These are phyloP conservation scores for Stephanodiscus minutulus DNA, from an alignment of 108 stramenopile species.

Conservation along the genomic window DNA sequence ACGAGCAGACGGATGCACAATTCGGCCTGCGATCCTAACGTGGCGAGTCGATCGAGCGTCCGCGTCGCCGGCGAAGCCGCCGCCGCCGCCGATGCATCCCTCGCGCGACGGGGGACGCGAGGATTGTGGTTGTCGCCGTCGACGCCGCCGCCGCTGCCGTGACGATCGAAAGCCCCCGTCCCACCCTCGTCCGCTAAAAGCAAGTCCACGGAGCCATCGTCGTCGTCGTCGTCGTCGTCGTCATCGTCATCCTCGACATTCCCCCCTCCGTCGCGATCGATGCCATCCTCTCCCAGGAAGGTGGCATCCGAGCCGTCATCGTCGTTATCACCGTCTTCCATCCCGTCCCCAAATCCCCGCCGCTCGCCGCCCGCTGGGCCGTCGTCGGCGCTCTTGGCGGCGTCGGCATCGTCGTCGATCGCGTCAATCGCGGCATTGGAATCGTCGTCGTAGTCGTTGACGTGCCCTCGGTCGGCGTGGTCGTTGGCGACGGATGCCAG, in stretches of 20 bases:
- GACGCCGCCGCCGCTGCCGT: not conserved
- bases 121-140: too few relatives aligned
- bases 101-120: too few relatives aligned
- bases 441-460: too few relatives aligned
- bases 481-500: not conserved
- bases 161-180: not conserved
- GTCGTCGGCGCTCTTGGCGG: not conserved
- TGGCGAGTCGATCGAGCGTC: conserved; percentile 37
- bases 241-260: conserved; percentile 8
- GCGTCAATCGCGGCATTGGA: too few relatives aligned
- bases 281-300: conserved; percentile 5
- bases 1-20: conserved; percentile 29
- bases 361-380: not conserved
- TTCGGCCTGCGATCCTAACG: conserved; percentile 34
- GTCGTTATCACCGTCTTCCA: conserved; percentile 23
- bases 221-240: not conserved
- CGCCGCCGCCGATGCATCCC: not conserved
- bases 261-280: conserved; percentile 1
- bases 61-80: conserved; percentile 36
- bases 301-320: conserved; percentile 8
- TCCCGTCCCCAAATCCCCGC: conserved; percentile 14
- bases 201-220: conserved; percentile 28
- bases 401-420: not conserved
- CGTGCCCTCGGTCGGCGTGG: not conserved
- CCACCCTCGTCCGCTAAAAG: conserved; percentile 8